Evolutionary conservation across 257 asterid species (phyloP).

Genomic region (Leptodermis oblonga): DNA sequence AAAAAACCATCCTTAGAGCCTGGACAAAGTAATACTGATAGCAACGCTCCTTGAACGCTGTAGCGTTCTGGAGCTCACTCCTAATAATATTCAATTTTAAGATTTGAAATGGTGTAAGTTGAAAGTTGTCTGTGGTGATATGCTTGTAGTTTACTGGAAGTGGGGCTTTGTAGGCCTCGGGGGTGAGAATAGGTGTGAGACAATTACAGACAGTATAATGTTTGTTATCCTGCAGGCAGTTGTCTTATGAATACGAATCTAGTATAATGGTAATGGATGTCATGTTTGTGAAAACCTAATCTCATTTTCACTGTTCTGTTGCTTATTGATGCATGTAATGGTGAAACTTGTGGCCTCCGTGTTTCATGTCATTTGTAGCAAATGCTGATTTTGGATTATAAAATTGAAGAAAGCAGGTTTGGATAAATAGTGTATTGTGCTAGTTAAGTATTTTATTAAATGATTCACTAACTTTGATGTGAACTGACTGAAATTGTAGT

Average conservation of each 20-base stretch:
- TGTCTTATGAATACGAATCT: background rate
- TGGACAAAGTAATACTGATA: slow-evolving; percentile 38
- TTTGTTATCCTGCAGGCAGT: background rate
- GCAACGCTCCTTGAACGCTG: slow-evolving; percentile 37
- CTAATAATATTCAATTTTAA: background rate
- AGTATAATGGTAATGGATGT: background rate
- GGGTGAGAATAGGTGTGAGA: background rate
- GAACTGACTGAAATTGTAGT: background rate
- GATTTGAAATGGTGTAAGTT: background rate
- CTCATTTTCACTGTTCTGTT: background rate
- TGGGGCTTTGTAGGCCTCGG: background rate
- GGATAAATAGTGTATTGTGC: background rate
- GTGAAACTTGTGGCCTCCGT: background rate
- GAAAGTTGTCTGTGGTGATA: slow-evolving; percentile 8
- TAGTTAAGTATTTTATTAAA: background rate
- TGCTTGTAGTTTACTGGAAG: background rate
- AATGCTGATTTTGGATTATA: background rate
- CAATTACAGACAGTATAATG: background rate
- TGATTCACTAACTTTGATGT: slow-evolving; percentile 7
- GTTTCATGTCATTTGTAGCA: background rate
- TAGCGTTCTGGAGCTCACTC: background rate
- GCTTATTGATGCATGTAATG: background rate
- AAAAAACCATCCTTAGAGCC: slow-evolving; percentile 66
- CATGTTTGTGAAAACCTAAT: background rate
- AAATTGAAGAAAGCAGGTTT: background rate